Evolutionary conservation across 176 grass and related monocot genomes (phyloP).

Genomic region (Carex kokanica): DNA sequence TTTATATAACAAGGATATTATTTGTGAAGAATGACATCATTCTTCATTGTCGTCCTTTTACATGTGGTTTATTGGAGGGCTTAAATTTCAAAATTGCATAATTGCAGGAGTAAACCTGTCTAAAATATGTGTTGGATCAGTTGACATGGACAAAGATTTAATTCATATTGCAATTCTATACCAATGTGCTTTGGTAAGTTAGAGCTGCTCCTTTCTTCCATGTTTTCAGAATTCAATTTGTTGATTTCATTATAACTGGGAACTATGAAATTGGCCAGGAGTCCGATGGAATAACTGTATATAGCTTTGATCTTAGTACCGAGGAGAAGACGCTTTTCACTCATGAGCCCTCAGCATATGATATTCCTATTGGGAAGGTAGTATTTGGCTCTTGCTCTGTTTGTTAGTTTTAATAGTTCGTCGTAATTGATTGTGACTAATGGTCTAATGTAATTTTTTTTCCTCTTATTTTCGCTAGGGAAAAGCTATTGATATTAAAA

Average conservation of each 20-base stretch:
- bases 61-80: constrained; percentile 12
- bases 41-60: constrained; percentile 5
- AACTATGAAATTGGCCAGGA: constrained; percentile 45
- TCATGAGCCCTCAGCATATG: constrained; percentile 45
- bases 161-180: constrained; percentile 79
- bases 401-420: neutral
- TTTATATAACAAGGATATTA: constrained; percentile 19
- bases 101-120: constrained; percentile 49
- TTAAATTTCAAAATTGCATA: constrained; percentile 23
- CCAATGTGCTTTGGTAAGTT: constrained; percentile 48
- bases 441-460: constrained; percentile 1
- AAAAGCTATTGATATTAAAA: constrained; percentile 72
- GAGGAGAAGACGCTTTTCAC: constrained; percentile 59
- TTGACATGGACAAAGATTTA: constrained; percentile 65
- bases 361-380: constrained; percentile 75
- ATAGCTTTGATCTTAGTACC: constrained; percentile 58
- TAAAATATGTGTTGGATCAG: constrained; percentile 71
- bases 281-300: constrained; percentile 49
- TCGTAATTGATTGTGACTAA: constrained; percentile 24
- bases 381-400: constrained; percentile 4
- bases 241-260: constrained; percentile 23
- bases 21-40: neutral
- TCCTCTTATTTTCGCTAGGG: constrained; percentile 45
- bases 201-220: neutral
- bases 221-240: neutral